phyloP scores from a whole-genome alignment of 2,329 filamentous ascomycete genomes.

The Aspergillus uvarum region DNA sequence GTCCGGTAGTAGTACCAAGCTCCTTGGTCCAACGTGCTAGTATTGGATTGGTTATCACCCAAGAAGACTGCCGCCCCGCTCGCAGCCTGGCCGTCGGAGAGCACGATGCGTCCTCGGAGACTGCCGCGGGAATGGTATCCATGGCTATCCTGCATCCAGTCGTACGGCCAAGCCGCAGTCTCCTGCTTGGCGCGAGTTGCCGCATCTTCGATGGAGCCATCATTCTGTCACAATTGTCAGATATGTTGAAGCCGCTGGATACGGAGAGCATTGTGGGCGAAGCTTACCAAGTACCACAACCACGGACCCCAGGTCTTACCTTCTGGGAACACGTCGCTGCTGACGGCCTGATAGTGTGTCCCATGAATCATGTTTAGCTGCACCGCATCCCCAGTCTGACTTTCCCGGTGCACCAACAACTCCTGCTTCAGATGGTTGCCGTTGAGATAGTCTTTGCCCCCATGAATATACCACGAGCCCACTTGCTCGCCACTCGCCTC shows the following conservation, averaged over 20 bases:
- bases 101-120: slow-evolving; percentile 45
- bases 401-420: slow-evolving; percentile 54
- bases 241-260: background rate
- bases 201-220: slow-evolving; percentile 49
- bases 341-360: slow-evolving; percentile 47
- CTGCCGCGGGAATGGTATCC: slow-evolving; percentile 52
- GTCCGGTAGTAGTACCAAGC: slow-evolving; percentile 52
- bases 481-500: slow-evolving; percentile 31
- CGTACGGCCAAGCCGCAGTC: slow-evolving; percentile 49
- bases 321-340: slow-evolving; percentile 38
- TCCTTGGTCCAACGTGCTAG: slow-evolving; percentile 51
- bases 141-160: slow-evolving; percentile 46
- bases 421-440: slow-evolving; percentile 56
- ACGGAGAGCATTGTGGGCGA: background rate
- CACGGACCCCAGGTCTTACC: slow-evolving; percentile 49
- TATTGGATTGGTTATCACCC: slow-evolving; percentile 48
- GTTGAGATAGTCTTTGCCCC: slow-evolving; percentile 55
- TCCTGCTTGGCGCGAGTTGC: slow-evolving; percentile 42
- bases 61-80: slow-evolving; percentile 52
- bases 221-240: slow-evolving; percentile 36
- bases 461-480: slow-evolving; percentile 54
- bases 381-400: slow-evolving; percentile 51
- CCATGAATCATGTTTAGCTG: slow-evolving; percentile 58
- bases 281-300: slow-evolving; percentile 43
- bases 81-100: slow-evolving; percentile 52